phyloP scores from a whole-genome alignment of 768 basidiomycete species.

The Lactifluus hygrophoroides region DNA sequence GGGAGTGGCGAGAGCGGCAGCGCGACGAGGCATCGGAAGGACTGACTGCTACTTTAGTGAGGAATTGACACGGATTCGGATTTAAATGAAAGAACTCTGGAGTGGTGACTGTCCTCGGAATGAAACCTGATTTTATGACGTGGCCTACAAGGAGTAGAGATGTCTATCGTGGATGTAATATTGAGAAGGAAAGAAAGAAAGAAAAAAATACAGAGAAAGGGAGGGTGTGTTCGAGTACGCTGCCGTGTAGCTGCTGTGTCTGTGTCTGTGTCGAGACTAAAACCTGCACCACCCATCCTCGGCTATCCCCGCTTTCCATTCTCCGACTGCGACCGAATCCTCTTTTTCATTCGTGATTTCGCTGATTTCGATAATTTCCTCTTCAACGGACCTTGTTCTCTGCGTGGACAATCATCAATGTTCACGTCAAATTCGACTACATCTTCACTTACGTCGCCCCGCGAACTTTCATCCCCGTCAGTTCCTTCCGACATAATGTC shows the following conservation, averaged over 20 bases:
- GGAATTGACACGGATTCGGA: conserved; percentile 27
- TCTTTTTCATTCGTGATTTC: conserved; percentile 44
- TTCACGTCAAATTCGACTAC: neutral
- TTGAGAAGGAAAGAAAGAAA: neutral
- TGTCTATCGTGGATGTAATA: conserved; percentile 2
- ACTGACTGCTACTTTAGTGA: conserved; percentile 20
- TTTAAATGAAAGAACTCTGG: conserved; percentile 20
- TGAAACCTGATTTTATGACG: neutral
- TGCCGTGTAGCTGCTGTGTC: no score
- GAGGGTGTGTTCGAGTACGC: conserved; percentile 2
- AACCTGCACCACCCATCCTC: neutral
- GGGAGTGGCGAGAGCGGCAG: conserved; percentile 22
- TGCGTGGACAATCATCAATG: conserved; percentile 22
- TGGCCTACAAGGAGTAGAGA: neutral
- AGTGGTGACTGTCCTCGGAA: neutral
- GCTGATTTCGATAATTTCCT: conserved; percentile 53
- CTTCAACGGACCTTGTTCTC: conserved; percentile 46
- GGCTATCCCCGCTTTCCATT: conserved; percentile 13
- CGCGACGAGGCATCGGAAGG: conserved; percentile 30
- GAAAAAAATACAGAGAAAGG: neutral
- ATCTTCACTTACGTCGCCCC: conserved; percentile 45
- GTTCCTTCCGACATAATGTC: conserved; percentile 44
- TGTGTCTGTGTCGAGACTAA: no score
- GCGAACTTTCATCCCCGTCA: conserved; percentile 27
- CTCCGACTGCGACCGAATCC: conserved; percentile 25